These are phyloP conservation scores for Aphanoascus verrucosus DNA, from an alignment of 2,329 filamentous ascomycete genomes.

Conservation along the genomic window DNA sequence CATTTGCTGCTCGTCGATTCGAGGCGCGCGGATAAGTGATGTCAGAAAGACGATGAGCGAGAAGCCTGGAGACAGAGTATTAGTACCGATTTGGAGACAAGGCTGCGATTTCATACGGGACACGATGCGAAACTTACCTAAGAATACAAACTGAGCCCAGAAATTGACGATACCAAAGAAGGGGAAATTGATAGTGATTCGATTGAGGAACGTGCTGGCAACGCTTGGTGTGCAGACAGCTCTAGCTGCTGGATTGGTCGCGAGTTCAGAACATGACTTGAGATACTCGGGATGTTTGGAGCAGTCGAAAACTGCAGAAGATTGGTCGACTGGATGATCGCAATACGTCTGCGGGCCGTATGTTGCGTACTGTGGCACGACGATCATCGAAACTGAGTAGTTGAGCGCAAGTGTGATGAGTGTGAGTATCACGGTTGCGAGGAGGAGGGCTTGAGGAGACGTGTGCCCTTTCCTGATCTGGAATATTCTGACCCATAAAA, in stretches of 20 bases:
- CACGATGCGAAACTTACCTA: conserved; percentile 41
- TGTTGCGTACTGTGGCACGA: conserved; percentile 90
- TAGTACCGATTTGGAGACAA: neutral
- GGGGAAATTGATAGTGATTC: conserved; percentile 85
- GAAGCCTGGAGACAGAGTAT: conserved; percentile 36
- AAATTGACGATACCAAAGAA: conserved; percentile 90
- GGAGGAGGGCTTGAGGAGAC: conserved; percentile 78
- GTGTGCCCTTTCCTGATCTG: conserved; percentile 81
- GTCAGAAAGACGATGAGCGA: conserved; percentile 74
- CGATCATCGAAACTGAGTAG: conserved; percentile 81
- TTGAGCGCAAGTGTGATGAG: conserved; percentile 85
- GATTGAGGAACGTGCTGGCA: conserved; percentile 85
- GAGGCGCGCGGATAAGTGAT: conserved; percentile 68
- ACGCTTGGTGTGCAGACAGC: conserved; percentile 84
- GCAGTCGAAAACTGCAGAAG: conserved; percentile 65
- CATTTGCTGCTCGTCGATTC: conserved; percentile 61
- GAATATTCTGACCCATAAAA: conserved; percentile 92
- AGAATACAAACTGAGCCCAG: conserved; percentile 90
- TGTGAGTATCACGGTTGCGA: conserved; percentile 82
- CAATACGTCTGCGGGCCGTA: conserved; percentile 95
- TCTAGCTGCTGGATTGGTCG: conserved; percentile 58
- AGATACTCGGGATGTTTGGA: conserved; percentile 56
- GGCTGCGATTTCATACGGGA: neutral
- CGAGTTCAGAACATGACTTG: conserved; percentile 68
- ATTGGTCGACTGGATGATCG: conserved; percentile 53